Conservation (phyloP, 1,284 basidiomycete genomes). For the Ustilago bromivora region DNA sequence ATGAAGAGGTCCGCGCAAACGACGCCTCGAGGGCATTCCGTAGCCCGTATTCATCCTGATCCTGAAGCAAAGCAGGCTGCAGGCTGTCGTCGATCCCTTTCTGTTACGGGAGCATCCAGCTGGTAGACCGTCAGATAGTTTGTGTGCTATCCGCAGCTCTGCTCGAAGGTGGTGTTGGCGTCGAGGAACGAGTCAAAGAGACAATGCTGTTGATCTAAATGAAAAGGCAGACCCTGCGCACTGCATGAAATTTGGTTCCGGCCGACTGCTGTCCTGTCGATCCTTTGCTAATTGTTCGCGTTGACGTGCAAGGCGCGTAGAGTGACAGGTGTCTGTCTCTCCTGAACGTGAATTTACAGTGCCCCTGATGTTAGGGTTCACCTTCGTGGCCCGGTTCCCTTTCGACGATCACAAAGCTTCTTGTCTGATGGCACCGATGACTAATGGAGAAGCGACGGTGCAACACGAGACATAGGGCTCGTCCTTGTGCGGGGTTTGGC, state of each 20-base stretch:
- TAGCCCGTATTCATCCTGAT: constrained; percentile 43
- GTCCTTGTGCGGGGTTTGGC: neutral
- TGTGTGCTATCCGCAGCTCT: neutral
- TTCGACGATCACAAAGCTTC: neutral
- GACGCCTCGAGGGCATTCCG: constrained; percentile 40
- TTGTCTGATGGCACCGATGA: neutral
- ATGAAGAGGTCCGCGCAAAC: constrained; percentile 37
- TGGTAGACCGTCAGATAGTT: neutral
- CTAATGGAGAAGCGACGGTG: neutral
- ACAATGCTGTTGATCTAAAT: neutral
- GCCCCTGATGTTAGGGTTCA: neutral
- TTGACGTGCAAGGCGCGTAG: constrained; percentile 15
- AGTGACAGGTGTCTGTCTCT: constrained; percentile 18
- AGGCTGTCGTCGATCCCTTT: neutral
- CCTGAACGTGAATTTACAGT: neutral
- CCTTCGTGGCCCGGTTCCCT: neutral
- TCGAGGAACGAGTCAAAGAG: neutral
- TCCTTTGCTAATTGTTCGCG: neutral
- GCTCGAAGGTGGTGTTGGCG: constrained; percentile 2
- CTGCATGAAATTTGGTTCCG: constrained; percentile 4
- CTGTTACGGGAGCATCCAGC: neutral
- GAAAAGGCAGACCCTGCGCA: constrained; percentile 15
- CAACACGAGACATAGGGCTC: neutral
- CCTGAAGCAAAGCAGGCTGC: neutral
- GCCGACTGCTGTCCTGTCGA: constrained; percentile 7